Evolutionary conservation across 106 monocot species (phyloP), one percentile per base, ranked within the genome.

Genomic region (Platanthera zijinensis): DNA sequence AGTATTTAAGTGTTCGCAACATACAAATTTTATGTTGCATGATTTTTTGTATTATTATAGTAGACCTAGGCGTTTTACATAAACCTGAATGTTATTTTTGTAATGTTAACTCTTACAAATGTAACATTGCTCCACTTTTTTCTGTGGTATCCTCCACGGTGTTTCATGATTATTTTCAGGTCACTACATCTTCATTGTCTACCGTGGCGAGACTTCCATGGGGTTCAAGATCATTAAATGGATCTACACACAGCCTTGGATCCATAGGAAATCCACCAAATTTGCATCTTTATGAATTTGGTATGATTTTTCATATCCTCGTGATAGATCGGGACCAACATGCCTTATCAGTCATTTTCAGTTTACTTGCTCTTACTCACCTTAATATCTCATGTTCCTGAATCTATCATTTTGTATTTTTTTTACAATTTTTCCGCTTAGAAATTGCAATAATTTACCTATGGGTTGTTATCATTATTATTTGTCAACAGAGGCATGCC

Each of bases 401-500:
- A 59, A 18, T 59, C 59, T 59, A 6, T 59, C 59, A 32, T 32
- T 32, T 19, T 19, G 59, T 7, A 59, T 59, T 18, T 59, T 59
- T 59, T 6, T 59, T 19, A 18, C 19, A 15, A 32, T 39, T 22
- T 48, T 78, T 21, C 9, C 9, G 50, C 22, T 17, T 25, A 67
- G 19, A n/a, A 59, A 59, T 59, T 59, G 21, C 48, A 53, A 72
- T 78, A 30, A 75, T 78, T 80, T 54, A 73, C 70, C 76, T 22
- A 5, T 75, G 48, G 54, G 53, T 73, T 78, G 14, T 83, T 83
- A 57, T 83, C 14, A 80, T 78, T 84, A 69, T 79, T 84, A 73
- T 81, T 79, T 86, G 59, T 87, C 48, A 78, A 92, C 88, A 95
- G 95, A 92, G 85, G 95, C 92, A 75, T 95, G 90, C 82, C 95